These are phyloP conservation scores for Boletus reticuloceps DNA, from an alignment of 768 basidiomycete species.

Conservation along the genomic window DNA sequence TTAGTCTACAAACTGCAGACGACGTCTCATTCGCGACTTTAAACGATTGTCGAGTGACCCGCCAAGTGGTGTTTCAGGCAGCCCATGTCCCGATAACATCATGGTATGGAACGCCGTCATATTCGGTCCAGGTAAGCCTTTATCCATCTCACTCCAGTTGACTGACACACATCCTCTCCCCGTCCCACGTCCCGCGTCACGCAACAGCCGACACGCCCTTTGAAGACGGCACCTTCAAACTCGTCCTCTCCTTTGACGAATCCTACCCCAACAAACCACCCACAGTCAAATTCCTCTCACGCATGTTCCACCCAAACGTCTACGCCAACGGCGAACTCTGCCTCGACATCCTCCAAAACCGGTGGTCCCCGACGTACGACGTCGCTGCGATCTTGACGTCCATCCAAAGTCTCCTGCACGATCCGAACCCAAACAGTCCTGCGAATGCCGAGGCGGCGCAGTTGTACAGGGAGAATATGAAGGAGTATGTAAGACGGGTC, in stretches of 20 bases:
- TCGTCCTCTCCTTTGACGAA: slow-evolving; percentile 93
- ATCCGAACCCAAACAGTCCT: slow-evolving; percentile 97
- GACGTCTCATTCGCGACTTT: slow-evolving; percentile 97
- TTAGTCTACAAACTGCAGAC: slow-evolving; percentile 90
- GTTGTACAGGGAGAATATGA: slow-evolving; percentile 96
- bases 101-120: slow-evolving; percentile 99
- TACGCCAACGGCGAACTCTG: slow-evolving; percentile 98
- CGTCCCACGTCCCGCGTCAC: too few species aligned
- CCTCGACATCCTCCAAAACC: slow-evolving; percentile 96
- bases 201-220: slow-evolving; percentile 91
- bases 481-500: slow-evolving; percentile 93
- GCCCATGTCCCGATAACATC: slow-evolving; percentile 97
- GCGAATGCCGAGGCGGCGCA: slow-evolving; percentile 99
- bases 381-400: slow-evolving; percentile 97
- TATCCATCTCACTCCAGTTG: neutral
- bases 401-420: slow-evolving; percentile 93
- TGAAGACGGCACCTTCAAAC: slow-evolving; percentile 98
- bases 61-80: slow-evolving; percentile 94
- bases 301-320: slow-evolving; percentile 99
- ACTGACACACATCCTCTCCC: too few species aligned
- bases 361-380: slow-evolving; percentile 99
- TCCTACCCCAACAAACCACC: slow-evolving; percentile 99
- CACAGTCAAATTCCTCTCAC: slow-evolving; percentile 92
- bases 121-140: slow-evolving; percentile 88
- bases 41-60: slow-evolving; percentile 94